A percentile compares a stretch with the other conserved stretches of the same genome.
Conservation (phyloP, 2,329 filamentous ascomycete species). For the Nemania serpens region DNA sequence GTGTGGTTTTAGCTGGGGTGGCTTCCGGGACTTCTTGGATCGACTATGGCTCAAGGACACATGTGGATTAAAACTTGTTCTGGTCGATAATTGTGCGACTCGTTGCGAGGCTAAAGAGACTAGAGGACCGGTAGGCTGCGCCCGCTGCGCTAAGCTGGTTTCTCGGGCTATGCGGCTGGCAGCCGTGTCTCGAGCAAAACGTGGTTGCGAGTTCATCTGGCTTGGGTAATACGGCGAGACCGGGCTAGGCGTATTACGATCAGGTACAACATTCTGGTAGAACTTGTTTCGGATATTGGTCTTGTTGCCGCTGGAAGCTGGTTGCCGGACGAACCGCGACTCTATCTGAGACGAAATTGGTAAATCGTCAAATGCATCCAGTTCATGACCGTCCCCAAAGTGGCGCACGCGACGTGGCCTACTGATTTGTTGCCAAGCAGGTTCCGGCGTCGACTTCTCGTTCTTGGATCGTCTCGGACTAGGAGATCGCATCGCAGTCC, state of each 20-base stretch:
- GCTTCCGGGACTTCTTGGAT: slow-evolving; percentile 61
- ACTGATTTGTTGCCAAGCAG: slow-evolving; percentile 69
- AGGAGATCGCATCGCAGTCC: slow-evolving; percentile 63
- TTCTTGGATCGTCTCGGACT: slow-evolving; percentile 58
- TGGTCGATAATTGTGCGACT: slow-evolving; percentile 56
- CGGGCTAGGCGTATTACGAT: slow-evolving; percentile 59
- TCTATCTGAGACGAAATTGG: slow-evolving; percentile 85
- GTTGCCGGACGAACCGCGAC: slow-evolving; percentile 80
- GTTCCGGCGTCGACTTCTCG: slow-evolving; percentile 50
- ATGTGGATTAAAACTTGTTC: slow-evolving; percentile 53
- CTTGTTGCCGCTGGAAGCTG: slow-evolving; percentile 71
- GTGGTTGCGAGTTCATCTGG: slow-evolving; percentile 58
- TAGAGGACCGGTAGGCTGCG: slow-evolving; percentile 57
- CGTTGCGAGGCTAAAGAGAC: slow-evolving; percentile 61
- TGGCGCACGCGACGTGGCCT: slow-evolving; percentile 71
- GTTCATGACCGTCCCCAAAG: slow-evolving; percentile 90
- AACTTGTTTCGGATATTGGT: slow-evolving; percentile 61
- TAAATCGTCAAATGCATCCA: slow-evolving; percentile 92
- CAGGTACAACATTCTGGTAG: slow-evolving; percentile 59
- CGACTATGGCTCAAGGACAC: slow-evolving; percentile 50
- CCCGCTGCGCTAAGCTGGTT: slow-evolving; percentile 63
- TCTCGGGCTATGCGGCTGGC: slow-evolving; percentile 69
- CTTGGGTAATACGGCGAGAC: slow-evolving; percentile 62
- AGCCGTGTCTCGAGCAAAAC: slow-evolving; percentile 68
- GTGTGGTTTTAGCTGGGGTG: slow-evolving; percentile 74